Conservation (phyloP, 371 early-diverging fungal species). For the Mortierella sp. region DNA sequence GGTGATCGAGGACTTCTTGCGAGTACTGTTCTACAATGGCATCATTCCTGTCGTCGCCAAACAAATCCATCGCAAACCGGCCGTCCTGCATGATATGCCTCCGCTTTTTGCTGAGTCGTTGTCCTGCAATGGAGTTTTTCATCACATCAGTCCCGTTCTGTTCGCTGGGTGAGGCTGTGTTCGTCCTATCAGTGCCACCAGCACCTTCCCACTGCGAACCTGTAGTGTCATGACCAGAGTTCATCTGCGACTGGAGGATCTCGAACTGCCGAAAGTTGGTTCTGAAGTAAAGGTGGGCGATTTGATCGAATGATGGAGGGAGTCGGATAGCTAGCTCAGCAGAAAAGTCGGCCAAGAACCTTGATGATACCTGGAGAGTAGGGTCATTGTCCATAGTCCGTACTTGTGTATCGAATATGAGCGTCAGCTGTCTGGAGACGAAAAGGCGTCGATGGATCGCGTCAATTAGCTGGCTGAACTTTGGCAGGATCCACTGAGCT, state of each 20-base stretch:
- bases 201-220: background rate
- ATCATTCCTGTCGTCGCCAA: conserved; percentile 47
- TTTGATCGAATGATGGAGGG: conserved; percentile 41
- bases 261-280: conserved; percentile 37
- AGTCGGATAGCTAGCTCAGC: conserved; percentile 35
- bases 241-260: background rate
- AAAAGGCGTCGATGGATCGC: conserved; percentile 29
- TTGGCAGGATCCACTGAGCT: conserved; percentile 31
- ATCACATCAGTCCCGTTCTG: background rate
- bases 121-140: background rate
- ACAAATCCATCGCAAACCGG: conserved; percentile 46
- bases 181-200: background rate
- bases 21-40: conserved; percentile 44
- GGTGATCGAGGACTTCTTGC: conserved; percentile 12
- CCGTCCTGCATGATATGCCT: conserved; percentile 53
- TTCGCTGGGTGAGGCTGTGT: background rate
- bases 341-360: conserved; percentile 33
- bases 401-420: conserved; percentile 29
- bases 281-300: conserved; percentile 46
- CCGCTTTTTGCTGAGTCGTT: conserved; percentile 32
- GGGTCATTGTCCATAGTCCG: conserved; percentile 18
- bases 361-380: conserved; percentile 27
- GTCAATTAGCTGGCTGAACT: conserved; percentile 36
- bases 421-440: conserved; percentile 20
- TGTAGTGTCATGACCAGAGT: background rate